Conservation (phyloP, 345 rosid species). For the Trapa bicornis region DNA sequence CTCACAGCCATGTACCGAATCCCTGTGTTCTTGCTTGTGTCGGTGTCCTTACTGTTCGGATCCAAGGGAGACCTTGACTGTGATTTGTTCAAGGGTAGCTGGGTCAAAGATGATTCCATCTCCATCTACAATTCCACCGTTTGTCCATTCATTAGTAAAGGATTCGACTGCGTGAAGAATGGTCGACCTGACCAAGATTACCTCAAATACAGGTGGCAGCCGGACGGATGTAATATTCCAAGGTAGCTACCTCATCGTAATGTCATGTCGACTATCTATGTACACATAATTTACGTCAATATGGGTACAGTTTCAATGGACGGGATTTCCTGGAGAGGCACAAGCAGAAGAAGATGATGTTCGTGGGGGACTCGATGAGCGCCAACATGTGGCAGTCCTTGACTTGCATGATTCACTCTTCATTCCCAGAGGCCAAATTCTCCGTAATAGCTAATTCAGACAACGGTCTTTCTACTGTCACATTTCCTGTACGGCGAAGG, state of each 20-base stretch:
- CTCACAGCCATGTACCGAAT: neutral
- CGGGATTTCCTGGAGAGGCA: conserved; percentile 21
- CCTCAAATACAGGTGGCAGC: conserved; percentile 20
- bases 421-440: conserved; percentile 15
- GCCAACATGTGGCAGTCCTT: conserved; percentile 32
- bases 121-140: conserved; percentile 20
- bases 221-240: conserved; percentile 13
- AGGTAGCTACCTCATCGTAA: conserved; percentile 7
- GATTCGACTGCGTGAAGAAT: conserved; percentile 15
- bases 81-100: conserved; percentile 29
- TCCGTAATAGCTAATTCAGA: neutral
- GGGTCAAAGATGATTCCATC: conserved; percentile 28
- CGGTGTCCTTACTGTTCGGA: neutral
- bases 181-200: conserved; percentile 17
- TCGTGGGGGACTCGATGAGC: conserved; percentile 38
- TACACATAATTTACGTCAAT: neutral
- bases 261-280: neutral
- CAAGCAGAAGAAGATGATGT: conserved; percentile 28
- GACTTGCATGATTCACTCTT: conserved; percentile 21
- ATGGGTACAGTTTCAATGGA: conserved; percentile 17
- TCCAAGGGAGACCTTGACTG: conserved; percentile 7
- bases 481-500: conserved; percentile 10
- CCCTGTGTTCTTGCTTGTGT: neutral
- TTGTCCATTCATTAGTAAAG: conserved; percentile 15
- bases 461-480: conserved; percentile 4